Percentiles rank a stretch among this genome's conserved stretches.
These are phyloP conservation scores for Lyophyllum decastes DNA, from an alignment of 768 basidiomycete genomes.

Conservation along the genomic window DNA sequence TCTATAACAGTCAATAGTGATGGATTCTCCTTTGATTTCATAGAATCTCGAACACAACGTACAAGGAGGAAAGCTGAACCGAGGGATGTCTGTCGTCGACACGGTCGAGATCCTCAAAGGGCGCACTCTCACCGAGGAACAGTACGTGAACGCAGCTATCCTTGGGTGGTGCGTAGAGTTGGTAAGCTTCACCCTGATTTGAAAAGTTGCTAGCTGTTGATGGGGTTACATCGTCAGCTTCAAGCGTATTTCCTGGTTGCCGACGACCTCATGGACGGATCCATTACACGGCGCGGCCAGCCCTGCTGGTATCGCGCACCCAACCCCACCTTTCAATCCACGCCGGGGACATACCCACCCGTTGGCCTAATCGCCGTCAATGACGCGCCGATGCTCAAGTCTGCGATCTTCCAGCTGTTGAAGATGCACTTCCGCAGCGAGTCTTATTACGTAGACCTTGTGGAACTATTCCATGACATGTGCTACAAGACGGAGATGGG, in stretches of 20 bases:
- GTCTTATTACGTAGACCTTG: constrained; percentile 80
- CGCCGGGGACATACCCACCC: constrained; percentile 23
- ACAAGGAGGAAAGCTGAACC: constrained; percentile 93
- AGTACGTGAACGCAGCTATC: constrained; percentile 86
- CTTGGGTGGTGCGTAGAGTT: constrained; percentile 96
- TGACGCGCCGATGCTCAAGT: constrained; percentile 94
- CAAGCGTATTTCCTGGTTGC: constrained; percentile 97
- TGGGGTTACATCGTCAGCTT: constrained; percentile 49
- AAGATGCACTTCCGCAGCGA: constrained; percentile 83
- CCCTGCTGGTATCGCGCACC: constrained; percentile 84
- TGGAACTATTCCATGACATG: constrained; percentile 90
- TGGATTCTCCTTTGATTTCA: background rate
- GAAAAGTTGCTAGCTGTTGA: background rate
- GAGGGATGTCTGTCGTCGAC: constrained; percentile 93
- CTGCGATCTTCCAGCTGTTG: constrained; percentile 87
- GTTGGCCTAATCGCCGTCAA: constrained; percentile 91
- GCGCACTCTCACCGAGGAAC: constrained; percentile 65
- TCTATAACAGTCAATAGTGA: background rate
- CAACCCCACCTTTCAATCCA: constrained; percentile 10
- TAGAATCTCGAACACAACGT: constrained; percentile 92
- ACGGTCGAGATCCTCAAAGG: constrained; percentile 87
- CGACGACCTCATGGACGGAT: constrained; percentile 97
- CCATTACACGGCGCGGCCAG: constrained; percentile 90
- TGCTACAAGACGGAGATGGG: constrained; percentile 94
- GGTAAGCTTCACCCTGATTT: constrained; percentile 36